phyloP scores from a whole-genome alignment of 2,329 filamentous ascomycete species.

The Trichoderma gracile region DNA sequence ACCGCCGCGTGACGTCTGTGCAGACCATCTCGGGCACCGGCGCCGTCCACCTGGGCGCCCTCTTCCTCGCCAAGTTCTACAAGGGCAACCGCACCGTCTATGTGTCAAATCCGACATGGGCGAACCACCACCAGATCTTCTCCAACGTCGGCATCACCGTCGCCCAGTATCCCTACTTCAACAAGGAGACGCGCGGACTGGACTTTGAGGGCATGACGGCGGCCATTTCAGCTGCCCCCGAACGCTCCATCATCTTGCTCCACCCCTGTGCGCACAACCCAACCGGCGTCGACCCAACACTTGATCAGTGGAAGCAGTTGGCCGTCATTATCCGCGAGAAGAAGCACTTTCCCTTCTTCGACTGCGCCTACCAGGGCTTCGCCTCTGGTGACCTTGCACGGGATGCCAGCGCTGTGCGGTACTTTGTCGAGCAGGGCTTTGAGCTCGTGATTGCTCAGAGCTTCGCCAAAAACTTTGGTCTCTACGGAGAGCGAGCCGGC shows the following conservation, averaged over 20 bases:
- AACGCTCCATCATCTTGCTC: conserved; percentile 82
- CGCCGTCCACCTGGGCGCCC: conserved; percentile 86
- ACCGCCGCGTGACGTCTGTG: conserved; percentile 77
- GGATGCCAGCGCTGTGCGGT: conserved; percentile 89
- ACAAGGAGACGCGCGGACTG: conserved; percentile 81
- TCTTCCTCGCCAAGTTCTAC: conserved; percentile 95
- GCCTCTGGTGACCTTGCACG: conserved; percentile 83
- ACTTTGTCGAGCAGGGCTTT: conserved; percentile 91
- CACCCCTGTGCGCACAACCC: conserved; percentile 98
- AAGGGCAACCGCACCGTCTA: conserved; percentile 74
- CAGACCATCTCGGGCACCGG: conserved; percentile 98
- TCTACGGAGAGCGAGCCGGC: conserved; percentile 94
- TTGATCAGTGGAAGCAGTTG: conserved; percentile 92
- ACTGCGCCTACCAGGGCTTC: conserved; percentile 96
- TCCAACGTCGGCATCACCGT: conserved; percentile 79
- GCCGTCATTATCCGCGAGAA: conserved; percentile 73
- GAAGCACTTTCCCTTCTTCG: conserved; percentile 96
- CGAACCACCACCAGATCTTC: conserved; percentile 99
- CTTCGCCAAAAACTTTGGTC: conserved; percentile 97
- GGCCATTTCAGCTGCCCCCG: conserved; percentile 68
- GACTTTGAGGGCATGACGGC: conserved; percentile 87
- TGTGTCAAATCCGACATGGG: conserved; percentile 95
- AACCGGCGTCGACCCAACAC: conserved; percentile 91
- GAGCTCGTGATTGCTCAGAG: conserved; percentile 86
- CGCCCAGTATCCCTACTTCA: conserved; percentile 91